These are phyloP conservation scores for Trichoderma koningii DNA, from an alignment of 2,329 filamentous ascomycete species.

Conservation along the genomic window DNA sequence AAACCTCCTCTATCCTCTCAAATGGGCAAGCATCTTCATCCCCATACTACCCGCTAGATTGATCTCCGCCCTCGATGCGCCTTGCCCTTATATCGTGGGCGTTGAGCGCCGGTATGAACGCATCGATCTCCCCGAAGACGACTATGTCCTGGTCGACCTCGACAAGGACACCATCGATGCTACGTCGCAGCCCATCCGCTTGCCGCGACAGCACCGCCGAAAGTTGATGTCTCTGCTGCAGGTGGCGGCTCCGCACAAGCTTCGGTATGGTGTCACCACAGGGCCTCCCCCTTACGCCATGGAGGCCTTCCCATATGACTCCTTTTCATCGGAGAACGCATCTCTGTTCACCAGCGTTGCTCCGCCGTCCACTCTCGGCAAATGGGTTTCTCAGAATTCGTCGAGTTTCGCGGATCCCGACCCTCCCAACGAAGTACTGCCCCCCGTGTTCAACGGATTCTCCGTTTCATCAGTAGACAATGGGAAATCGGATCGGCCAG, in stretches of 20 bases:
- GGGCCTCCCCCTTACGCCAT: conserved; percentile 91
- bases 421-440: conserved; percentile 51
- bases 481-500: conserved; percentile 71
- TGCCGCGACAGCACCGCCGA: conserved; percentile 85
- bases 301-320: conserved; percentile 87
- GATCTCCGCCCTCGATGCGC: conserved; percentile 87
- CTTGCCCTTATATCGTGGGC: conserved; percentile 95
- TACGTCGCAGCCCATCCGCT: conserved; percentile 71
- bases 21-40: conserved; percentile 94
- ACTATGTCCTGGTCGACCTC: conserved; percentile 92
- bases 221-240: conserved; percentile 89
- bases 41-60: conserved; percentile 85
- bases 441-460: conserved; percentile 89
- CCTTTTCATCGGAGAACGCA: conserved; percentile 84
- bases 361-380: conserved; percentile 71
- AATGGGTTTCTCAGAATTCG: conserved; percentile 87
- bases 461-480: conserved; percentile 71
- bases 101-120: conserved; percentile 90
- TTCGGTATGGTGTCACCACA: conserved; percentile 80
- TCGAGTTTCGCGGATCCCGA: conserved; percentile 76
- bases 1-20: conserved; percentile 83
- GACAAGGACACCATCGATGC: conserved; percentile 90
- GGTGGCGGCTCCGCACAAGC: conserved; percentile 84
- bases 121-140: conserved; percentile 85
- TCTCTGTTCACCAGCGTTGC: conserved; percentile 75